Base-by-base conservation (phyloP, 2,329 filamentous ascomycete genomes). In the Colletotrichum trifolii region DNA sequence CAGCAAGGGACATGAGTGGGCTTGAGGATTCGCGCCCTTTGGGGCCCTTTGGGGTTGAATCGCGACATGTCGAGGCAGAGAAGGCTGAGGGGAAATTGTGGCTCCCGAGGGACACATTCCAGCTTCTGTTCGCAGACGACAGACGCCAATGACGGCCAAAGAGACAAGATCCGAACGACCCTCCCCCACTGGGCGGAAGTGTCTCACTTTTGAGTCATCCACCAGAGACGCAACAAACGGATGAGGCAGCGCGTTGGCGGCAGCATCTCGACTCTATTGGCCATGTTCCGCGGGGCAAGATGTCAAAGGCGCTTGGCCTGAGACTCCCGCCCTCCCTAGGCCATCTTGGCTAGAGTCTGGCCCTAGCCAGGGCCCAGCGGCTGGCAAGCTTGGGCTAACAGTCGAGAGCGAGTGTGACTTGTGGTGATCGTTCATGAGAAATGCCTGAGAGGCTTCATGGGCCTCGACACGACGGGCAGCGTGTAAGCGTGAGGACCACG, bases 301-400 rank as follows among this genome's bases (percentile, higher is more conserved):
- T 63, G 59, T 63, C 52, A 53, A 66, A 63, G 58, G 47, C 59
- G 36, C 53, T 47, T 36, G 25, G 47, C 17, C 25, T 48, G 25
- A 66, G 63, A 62, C 63, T 66, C 47, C 52, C 63, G 52, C 63
- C 47, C 63, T 54, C 15, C 17, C 58, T 63, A 35, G 58, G 43
- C 52, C 52, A 11, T 17, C 52, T 63, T 54, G 52, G 59, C 48
- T 50, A 52, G 46, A 54, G 58, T 52, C 52, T 53, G 48, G 58
- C 42, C 47, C 59, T 54, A 25, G 47, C 43, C 43, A 57, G 59
- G 58, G 59, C 39, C 47, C 50, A 42, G 12, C 38, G 17, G 36
- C 54, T 54, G 63, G 38, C 52, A 57, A 42, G 15, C n/a, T 45
- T 45, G 45, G 36, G 43, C 43, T 56, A 42, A 12, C 33, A 10